These are phyloP conservation scores for Aspergillus sp. DNA, from an alignment of 2,329 filamentous ascomycete genomes.

Conservation along the genomic window DNA sequence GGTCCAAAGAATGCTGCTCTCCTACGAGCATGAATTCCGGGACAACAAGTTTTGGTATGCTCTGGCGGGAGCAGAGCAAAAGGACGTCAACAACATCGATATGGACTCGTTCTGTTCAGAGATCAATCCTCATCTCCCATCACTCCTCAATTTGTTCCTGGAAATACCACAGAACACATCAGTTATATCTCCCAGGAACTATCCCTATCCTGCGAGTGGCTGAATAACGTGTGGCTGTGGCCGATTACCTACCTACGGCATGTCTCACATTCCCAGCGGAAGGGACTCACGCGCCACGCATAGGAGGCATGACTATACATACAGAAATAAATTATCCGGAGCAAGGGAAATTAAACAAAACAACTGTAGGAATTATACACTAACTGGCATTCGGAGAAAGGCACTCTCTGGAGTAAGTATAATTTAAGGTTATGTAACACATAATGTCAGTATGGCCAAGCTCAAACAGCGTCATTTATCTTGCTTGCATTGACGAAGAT, in stretches of 20 bases:
- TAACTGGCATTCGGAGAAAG: neutral
- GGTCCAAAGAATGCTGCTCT: neutral
- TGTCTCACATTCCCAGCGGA: neutral
- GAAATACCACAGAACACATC: neutral
- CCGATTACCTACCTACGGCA: neutral
- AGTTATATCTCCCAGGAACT: neutral
- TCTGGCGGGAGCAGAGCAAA: neutral
- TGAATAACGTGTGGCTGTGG: too few species aligned
- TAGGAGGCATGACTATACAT: neutral
- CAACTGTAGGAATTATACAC: too few species aligned
- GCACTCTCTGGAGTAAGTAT: neutral
- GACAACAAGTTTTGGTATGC: neutral
- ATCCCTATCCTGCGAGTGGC: too few species aligned
- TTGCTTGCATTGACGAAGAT: too few species aligned
- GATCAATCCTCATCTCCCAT: too few species aligned
- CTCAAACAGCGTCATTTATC: too few species aligned
- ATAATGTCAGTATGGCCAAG: neutral
- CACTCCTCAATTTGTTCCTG: too few species aligned
- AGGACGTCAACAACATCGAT: neutral
- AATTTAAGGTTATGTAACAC: neutral
- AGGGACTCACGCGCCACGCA: neutral
- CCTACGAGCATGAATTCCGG: neutral
- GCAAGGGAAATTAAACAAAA: neutral
- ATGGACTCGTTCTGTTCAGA: neutral
- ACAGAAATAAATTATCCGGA: neutral